Conservation (phyloP, 495 filamentous ascomycete genomes). For the Penicillium angulare region DNA sequence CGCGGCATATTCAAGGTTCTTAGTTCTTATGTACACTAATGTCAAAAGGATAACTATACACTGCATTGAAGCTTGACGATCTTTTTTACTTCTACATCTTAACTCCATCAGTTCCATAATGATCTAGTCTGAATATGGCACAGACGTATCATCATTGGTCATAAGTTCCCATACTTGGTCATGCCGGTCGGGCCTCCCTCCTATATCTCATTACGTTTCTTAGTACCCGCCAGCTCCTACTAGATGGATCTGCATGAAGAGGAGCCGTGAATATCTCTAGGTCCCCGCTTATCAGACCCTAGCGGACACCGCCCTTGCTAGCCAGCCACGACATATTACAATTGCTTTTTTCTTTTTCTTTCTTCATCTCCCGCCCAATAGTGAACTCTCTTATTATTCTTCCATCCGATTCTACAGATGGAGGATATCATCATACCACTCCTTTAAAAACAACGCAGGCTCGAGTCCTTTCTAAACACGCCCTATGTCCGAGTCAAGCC, state of each 20-base stretch:
- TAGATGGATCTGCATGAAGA: conserved; percentile 1
- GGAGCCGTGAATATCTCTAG: not conserved
- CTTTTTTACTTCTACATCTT: not conserved
- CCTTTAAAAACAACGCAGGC: not conserved
- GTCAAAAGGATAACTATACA: too few relatives aligned
- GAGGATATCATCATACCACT: not conserved
- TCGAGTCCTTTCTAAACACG: not conserved
- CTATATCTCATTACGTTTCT: not conserved
- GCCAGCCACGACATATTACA: conserved; percentile 6
- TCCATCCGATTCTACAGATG: not conserved
- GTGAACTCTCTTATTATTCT: not conserved
- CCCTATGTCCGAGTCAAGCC: conserved; percentile 31
- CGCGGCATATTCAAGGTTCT: too few relatives aligned
- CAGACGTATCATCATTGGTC: not conserved
- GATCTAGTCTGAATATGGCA: not conserved
- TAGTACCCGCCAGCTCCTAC: conserved; percentile 26
- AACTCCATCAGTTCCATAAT: not conserved
- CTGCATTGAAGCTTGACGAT: too few relatives aligned
- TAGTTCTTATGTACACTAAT: too few relatives aligned
- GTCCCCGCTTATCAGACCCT: conserved; percentile 14
- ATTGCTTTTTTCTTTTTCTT: not conserved
- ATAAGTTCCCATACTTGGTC: not conserved
- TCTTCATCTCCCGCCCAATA: not conserved
- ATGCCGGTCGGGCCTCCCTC: not conserved
- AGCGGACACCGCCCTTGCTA: conserved; percentile 25